A percentile compares a stretch with the other conserved stretches of the same genome.
Conservation (phyloP, 345 rosid species). For the Citrus mangshanensis region DNA sequence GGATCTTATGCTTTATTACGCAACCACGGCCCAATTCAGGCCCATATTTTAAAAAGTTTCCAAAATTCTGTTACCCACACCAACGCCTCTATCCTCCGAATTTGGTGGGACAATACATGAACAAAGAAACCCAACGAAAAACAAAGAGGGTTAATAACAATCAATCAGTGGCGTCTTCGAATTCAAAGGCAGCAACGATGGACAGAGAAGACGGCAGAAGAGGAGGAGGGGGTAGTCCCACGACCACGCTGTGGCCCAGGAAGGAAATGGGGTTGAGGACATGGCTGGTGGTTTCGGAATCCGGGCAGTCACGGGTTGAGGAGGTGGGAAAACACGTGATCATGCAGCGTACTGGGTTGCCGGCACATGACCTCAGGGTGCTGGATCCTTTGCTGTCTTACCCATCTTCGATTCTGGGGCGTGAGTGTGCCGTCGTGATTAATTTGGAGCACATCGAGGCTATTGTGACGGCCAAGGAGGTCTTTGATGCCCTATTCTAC, state of each 20-base stretch:
- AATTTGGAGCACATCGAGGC: slow-evolving; percentile 52
- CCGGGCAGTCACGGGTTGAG: slow-evolving; percentile 28
- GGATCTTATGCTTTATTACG: too few relatives aligned
- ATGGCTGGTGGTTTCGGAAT: slow-evolving; percentile 41
- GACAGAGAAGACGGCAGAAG: background rate
- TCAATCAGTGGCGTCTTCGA: too few relatives aligned
- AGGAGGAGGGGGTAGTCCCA: background rate
- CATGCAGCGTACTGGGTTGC: slow-evolving; percentile 53
- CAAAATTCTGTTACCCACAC: too few relatives aligned
- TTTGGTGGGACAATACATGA: too few relatives aligned
- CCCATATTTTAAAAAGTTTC: too few relatives aligned
- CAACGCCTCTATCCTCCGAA: too few relatives aligned
- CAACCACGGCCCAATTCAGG: too few relatives aligned
- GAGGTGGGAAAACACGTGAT: slow-evolving; percentile 43
- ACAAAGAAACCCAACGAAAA: too few relatives aligned
- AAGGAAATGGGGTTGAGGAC: slow-evolving; percentile 26
- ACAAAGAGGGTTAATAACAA: too few relatives aligned
- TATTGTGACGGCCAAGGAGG: slow-evolving; percentile 47
- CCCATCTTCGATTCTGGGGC: slow-evolving; percentile 48
- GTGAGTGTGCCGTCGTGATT: slow-evolving; percentile 46
- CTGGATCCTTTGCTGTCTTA: slow-evolving; percentile 51
- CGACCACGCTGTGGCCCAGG: slow-evolving; percentile 20
- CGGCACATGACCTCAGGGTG: slow-evolving; percentile 46
- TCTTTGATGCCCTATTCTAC: slow-evolving; percentile 35
- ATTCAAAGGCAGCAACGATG: background rate